Conservation (phyloP, 352 stramenopile species). For the Thalassiosira delicatula region DNA sequence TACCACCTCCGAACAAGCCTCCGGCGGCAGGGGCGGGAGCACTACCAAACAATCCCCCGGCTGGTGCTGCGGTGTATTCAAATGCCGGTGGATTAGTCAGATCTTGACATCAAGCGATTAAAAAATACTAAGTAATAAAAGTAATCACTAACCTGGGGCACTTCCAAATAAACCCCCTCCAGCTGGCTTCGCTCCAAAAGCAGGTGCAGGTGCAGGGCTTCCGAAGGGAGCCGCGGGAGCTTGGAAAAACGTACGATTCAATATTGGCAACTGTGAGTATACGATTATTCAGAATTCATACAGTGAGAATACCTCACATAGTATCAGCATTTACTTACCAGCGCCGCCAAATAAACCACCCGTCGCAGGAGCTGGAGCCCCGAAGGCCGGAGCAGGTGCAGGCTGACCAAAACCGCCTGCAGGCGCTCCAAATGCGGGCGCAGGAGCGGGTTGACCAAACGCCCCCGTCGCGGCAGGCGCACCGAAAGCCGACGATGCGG, state of each 20-base stretch:
- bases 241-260: conserved; percentile 47
- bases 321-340: conserved; percentile 19
- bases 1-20: conserved; percentile 22
- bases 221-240: conserved; percentile 64
- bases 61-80: background rate
- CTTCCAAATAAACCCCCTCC: conserved; percentile 48
- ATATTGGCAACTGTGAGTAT: background rate
- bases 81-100: background rate
- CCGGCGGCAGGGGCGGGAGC: conserved; percentile 16
- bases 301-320: background rate
- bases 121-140: background rate
- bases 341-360: conserved; percentile 38
- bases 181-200: conserved; percentile 36
- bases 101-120: too few relatives aligned
- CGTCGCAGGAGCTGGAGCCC: conserved; percentile 29
- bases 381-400: conserved; percentile 39
- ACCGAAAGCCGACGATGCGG: conserved; percentile 46
- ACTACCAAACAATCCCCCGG: conserved; percentile 44
- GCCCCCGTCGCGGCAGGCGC: conserved; percentile 25
- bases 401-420: conserved; percentile 40
- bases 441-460: conserved; percentile 47
- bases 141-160: conserved; percentile 12
- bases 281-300: background rate
- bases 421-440: conserved; percentile 42
- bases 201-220: conserved; percentile 33